phyloP scores from a whole-genome alignment of 2,329 filamentous ascomycete species.

The Tolypocladium inflatum region DNA sequence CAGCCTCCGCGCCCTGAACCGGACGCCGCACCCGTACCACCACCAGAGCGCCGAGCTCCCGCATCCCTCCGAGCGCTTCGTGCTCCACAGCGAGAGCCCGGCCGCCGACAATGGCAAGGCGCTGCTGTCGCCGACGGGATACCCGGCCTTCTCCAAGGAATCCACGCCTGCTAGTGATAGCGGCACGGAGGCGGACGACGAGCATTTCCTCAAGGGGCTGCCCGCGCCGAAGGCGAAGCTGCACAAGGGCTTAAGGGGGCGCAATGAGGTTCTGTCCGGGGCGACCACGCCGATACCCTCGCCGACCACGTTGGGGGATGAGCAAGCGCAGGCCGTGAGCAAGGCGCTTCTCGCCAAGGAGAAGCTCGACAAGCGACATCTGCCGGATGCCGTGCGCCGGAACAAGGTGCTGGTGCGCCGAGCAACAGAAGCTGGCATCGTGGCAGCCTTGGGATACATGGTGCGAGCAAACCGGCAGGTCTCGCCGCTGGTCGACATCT shows the following conservation, averaged over 20 bases:
- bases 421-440: constrained; percentile 39
- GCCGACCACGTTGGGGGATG: constrained; percentile 34
- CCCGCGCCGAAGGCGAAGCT: constrained; percentile 66
- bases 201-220: constrained; percentile 76
- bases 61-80: constrained; percentile 34
- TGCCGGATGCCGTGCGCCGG: constrained; percentile 25
- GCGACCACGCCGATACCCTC: constrained; percentile 46
- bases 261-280: constrained; percentile 43
- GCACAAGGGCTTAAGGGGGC: constrained; percentile 68
- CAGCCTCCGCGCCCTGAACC: constrained; percentile 39
- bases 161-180: constrained; percentile 69
- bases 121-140: constrained; percentile 13
- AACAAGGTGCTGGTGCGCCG: constrained; percentile 44
- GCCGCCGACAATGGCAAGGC: constrained; percentile 8
- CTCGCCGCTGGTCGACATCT: constrained; percentile 32
- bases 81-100: constrained; percentile 10
- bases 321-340: constrained; percentile 15
- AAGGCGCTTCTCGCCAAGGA: constrained; percentile 9
- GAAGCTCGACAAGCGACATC: constrained; percentile 8
- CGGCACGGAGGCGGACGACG: constrained; percentile 91
- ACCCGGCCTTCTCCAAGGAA: constrained; percentile 32
- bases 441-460: constrained; percentile 38
- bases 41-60: constrained; percentile 47
- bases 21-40: constrained; percentile 61
- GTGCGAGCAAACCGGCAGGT: constrained; percentile 38